Evolutionary conservation across 441 rosid genomes (phyloP), one percentile per base, ranked within the genome.

Genomic region (Breynia disticha): DNA sequence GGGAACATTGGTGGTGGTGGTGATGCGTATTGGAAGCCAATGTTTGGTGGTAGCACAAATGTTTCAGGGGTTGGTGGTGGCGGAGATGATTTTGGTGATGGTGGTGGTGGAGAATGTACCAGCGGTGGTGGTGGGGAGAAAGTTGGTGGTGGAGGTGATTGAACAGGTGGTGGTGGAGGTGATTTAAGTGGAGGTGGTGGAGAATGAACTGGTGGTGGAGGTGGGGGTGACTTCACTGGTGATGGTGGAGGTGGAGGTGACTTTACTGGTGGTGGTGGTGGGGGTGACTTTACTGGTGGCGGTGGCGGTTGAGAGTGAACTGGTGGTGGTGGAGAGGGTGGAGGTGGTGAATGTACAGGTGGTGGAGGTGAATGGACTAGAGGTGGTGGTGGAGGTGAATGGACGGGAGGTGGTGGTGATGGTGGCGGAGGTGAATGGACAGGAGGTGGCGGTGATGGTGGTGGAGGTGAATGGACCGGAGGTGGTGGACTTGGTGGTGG

Each of bases 1-100:
- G 65, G 77, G 64, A 79, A 75, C 49, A 78, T 56, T 3, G 97
- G 97, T 6, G 97, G 95, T 17, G 82, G 85, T 4, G 85, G 85
- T 2, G 82, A 75, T 4, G 73, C 28, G 59, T 77, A 79, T 35
- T 67, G 75, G 47, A 56, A 58, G 7, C 85, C 86, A 12, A 75
- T 35, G 46, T 64, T 58, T 55, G 82, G 80, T 0, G 86, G 86
- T 37, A 77, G 65, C 28, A 55, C 13, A 2, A 77, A 0, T 35
- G 11, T 14, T 3, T 19, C 37, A 9, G n/a, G n/a, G n/a, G 72
- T 48, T 3, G 71, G 62, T 0, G 69, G 64, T 5, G 63, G 65
- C 17, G 69, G 57, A 11, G 46, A 17, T 1, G 50, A 50, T 9
- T 54, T 32, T 16, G 64, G 71, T 48, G 73, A 74, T 0, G 66